Conservation (phyloP, 306 rosid genomes). For the Casuarina cunninghamiana region DNA sequence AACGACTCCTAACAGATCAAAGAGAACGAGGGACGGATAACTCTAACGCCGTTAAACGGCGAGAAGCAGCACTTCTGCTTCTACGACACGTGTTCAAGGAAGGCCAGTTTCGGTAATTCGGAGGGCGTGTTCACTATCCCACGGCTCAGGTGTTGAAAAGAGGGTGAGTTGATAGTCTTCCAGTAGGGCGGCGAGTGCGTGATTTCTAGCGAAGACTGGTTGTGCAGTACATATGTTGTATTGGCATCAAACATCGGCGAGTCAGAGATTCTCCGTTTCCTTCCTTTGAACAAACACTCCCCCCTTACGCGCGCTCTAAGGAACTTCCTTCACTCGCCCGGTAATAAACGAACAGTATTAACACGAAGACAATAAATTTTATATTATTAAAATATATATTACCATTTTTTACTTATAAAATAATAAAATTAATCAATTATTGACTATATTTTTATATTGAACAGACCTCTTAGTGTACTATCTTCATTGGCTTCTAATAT, state of each 20-base stretch:
- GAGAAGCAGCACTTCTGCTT: conserved; percentile 4
- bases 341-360: too few relatives aligned
- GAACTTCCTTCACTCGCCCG: neutral
- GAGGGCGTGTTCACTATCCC: neutral
- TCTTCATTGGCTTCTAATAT: too few relatives aligned
- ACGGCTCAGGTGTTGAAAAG: neutral
- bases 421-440: too few relatives aligned
- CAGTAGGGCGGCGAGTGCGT: neutral
- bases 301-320: neutral
- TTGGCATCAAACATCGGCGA: neutral
- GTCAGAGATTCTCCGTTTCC: conserved; percentile 5
- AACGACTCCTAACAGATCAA: conserved; percentile 50
- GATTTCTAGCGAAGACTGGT: neutral
- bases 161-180: neutral
- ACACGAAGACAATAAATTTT: too few relatives aligned
- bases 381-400: too few relatives aligned
- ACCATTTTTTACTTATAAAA: too few relatives aligned
- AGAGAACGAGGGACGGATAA: conserved; percentile 18
- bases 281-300: neutral
- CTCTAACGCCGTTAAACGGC: conserved; percentile 20
- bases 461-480: too few relatives aligned
- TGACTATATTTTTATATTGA: too few relatives aligned
- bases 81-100: neutral
- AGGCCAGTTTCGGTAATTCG: conserved; percentile 22
- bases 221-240: neutral